Evolutionary conservation across 148 eudicot genomes (phyloP), one percentile per base, ranked within the genome.

Genomic region (Pouteria glomerata): DNA sequence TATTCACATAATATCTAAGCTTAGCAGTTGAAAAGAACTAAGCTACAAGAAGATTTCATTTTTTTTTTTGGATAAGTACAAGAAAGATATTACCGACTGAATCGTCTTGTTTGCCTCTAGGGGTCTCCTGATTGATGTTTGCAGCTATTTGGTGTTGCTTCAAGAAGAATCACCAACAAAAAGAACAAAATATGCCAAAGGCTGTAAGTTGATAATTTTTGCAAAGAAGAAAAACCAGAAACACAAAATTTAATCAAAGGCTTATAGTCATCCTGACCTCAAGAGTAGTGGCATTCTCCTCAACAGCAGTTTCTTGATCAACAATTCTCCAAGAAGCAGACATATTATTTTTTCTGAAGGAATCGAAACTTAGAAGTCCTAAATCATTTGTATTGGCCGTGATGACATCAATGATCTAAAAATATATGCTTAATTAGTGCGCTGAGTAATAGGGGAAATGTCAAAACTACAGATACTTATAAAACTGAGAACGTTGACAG

Each of bases 341-440:
- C 73, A 82, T 74, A 69, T 90, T 91, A 56, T 73, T 86, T 67
- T 77, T 87, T 70, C 78, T 78, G 53, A 90, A 88, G 31, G 74
- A 79, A 74, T 91, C 97, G 71, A 95, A 88, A 77, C 84, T 88
- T 65, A 92, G 52, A 37, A 97, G 96, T 59, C 96, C 97, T 74
- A 89, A 62, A 76, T 92, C 97, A 70, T 90, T 77, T 57, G 87
- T 80, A 55, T 74, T 90, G 68, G 86, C 84, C 33, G 81, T 79
- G 39, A 92, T 90, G 76, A 82, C 85, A 77, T 92, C 92, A 69
- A 89, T 74, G 68, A 90, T 90, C 99, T 96, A 83, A 78, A 84
- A 44, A 13, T 16, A 59, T 13, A 76, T 37, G 64, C 39, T 48
- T 7, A 68, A 70, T 66, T 52, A 79, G 71, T 63, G 19, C 58